A percentile compares a stretch with the other conserved stretches of the same genome.
Conservation (phyloP, 371 early-diverging fungal genomes). For the Mucor racemosus region DNA sequence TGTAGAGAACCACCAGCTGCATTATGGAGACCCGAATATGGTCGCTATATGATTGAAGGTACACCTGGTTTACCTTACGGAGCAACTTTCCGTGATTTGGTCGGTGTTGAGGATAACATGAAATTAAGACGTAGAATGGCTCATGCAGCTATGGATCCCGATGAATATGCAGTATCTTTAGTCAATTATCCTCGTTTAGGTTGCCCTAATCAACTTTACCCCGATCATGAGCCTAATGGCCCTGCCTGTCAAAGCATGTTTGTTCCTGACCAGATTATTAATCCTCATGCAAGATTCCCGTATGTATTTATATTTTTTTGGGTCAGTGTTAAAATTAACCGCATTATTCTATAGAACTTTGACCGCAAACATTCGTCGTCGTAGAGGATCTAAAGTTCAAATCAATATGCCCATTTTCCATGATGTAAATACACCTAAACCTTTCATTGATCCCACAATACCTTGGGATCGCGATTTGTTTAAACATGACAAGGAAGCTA, state of each 20-base stretch:
- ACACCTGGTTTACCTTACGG: slow-evolving; percentile 96
- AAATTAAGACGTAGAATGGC: slow-evolving; percentile 78
- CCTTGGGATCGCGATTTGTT: slow-evolving; percentile 65
- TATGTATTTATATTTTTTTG: slow-evolving; percentile 36
- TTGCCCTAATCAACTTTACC: slow-evolving; percentile 72
- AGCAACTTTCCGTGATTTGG: slow-evolving; percentile 79
- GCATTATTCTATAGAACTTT: slow-evolving; percentile 68
- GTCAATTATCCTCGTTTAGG: slow-evolving; percentile 94
- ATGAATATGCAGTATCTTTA: slow-evolving; percentile 81
- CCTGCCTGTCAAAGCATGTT: slow-evolving; percentile 82
- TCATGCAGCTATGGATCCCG: slow-evolving; percentile 60
- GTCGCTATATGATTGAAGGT: slow-evolving; percentile 94
- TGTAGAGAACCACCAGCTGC: slow-evolving; percentile 56
- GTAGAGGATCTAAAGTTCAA: slow-evolving; percentile 92
- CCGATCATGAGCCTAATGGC: slow-evolving; percentile 73
- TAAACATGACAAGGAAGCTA: slow-evolving; percentile 69
- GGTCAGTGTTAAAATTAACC: neutral
- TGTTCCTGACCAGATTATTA: slow-evolving; percentile 94
- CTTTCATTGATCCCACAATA: slow-evolving; percentile 89
- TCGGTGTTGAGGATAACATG: slow-evolving; percentile 92
- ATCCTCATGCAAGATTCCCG: slow-evolving; percentile 95
- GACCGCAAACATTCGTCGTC: slow-evolving; percentile 91
- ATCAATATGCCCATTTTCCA: slow-evolving; percentile 88
- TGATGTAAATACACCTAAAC: slow-evolving; percentile 85
- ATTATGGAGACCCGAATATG: slow-evolving; percentile 96